Evolutionary conservation across 2,329 filamentous ascomycete species (phyloP), one percentile per base, ranked within the genome.

Genomic region (Magnaporthales sp.): DNA sequence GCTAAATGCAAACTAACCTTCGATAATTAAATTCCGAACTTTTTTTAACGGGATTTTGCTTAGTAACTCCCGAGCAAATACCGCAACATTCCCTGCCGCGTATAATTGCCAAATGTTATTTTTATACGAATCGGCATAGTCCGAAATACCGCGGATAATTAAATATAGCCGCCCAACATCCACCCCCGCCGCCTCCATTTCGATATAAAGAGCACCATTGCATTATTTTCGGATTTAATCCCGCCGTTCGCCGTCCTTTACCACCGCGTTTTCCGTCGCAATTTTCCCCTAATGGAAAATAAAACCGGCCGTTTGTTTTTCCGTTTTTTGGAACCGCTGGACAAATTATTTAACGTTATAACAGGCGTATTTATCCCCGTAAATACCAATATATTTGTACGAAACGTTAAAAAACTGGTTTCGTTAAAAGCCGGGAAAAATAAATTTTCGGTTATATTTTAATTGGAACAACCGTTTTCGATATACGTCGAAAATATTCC

Each of bases 81-180:
- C 75, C 3, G 74, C 76, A 7, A 72, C 77, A 4, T 68, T 73
- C 3, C 67, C 72, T 3, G 73, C 75, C 0, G 78, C 77, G 67
- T 77, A 79, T 0, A 51, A 51, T 27, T 79, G 76, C 78, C 77
- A 80, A 3, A 54, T 32, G 10, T 79, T 74, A 27, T 74, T 74
- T 65, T 79, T 80, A 66, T 80, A 76, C 0, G 72, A 75, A 66
- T 80, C 78, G 3, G 76, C 72, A 62, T 80, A 80, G 63, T 80
- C 76, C 26, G 74, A 80, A 0, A 80, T 77, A 0, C 77, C 78
- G 22, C 77, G 73, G n/a, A 81, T 76, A 0, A 77, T 71, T 0
- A 80, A 66, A 32, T 75, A 80, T 0, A 75, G 74, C 1, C 77
- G 71, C 0, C 71, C 62, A 15, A 71, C 70, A 69, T 72, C 70